Percentiles rank a stretch among this genome's conserved stretches.
These are phyloP conservation scores for Heterobasidion occidentale DNA, from an alignment of 1,284 basidiomycete species.

Conservation along the genomic window DNA sequence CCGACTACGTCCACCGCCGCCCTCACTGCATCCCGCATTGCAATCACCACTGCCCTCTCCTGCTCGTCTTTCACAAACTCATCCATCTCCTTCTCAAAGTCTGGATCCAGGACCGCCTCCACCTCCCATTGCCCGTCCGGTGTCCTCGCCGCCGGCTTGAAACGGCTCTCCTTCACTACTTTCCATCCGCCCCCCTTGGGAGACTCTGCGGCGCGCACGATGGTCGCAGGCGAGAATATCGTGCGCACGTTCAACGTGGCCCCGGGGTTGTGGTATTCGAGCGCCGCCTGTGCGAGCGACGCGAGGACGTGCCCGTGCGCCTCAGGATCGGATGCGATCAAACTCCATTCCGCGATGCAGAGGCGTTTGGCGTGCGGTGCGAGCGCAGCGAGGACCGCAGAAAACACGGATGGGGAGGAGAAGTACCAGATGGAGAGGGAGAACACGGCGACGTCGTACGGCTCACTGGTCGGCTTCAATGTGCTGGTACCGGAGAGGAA, in stretches of 20 bases:
- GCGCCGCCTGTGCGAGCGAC: constrained; percentile 28
- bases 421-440: constrained; percentile 36
- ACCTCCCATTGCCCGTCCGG: constrained; percentile 32
- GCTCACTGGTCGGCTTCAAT: background rate
- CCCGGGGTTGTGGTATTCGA: constrained; percentile 26
- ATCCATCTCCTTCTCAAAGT: constrained; percentile 16
- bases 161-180: constrained; percentile 16
- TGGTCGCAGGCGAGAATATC: constrained; percentile 24
- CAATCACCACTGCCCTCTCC: constrained; percentile 20
- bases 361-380: constrained; percentile 22
- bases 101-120: constrained; percentile 12
- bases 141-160: constrained; percentile 21
- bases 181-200: constrained; percentile 16
- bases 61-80: constrained; percentile 17
- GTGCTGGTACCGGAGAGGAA: constrained; percentile 15
- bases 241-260: constrained; percentile 31
- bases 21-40: constrained; percentile 20
- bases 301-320: constrained; percentile 28
- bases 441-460: constrained; percentile 28
- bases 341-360: constrained; percentile 31
- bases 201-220: constrained; percentile 21
- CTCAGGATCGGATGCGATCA: constrained; percentile 15
- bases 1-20: constrained; percentile 9
- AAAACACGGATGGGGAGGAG: constrained; percentile 13
- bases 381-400: constrained; percentile 24